A percentile compares a stretch with the other conserved stretches of the same genome.
Evolutionary conservation across 2,329 filamentous ascomycete genomes (phyloP).

Genomic region (Claviceps maximensis): DNA sequence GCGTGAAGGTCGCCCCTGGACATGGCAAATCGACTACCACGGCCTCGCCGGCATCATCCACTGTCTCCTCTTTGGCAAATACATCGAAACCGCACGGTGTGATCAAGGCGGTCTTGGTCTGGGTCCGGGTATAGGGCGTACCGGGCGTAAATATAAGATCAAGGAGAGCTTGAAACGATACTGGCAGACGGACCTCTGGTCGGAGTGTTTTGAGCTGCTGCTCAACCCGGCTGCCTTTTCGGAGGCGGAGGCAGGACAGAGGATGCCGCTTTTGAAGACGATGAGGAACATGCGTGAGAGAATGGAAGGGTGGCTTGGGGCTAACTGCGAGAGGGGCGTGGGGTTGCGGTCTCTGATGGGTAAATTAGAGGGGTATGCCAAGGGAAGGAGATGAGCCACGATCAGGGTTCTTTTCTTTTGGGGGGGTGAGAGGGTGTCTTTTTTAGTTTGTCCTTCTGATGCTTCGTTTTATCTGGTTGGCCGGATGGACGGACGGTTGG

Average conservation of each 20-base stretch:
- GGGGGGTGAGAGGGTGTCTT: too few relatives aligned
- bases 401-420: too few relatives aligned
- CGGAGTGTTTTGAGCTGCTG: slow-evolving; percentile 66
- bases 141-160: slow-evolving; percentile 60
- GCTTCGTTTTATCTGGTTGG: too few relatives aligned
- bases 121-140: too few relatives aligned
- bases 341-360: slow-evolving; percentile 57
- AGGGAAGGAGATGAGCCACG: slow-evolving; percentile 20
- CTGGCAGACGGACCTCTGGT: slow-evolving; percentile 92
- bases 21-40: slow-evolving; percentile 93
- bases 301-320: slow-evolving; percentile 77
- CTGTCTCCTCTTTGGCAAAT: slow-evolving; percentile 81
- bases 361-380: slow-evolving; percentile 43
- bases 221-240: slow-evolving; percentile 62
- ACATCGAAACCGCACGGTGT: slow-evolving; percentile 66
- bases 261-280: slow-evolving; percentile 59
- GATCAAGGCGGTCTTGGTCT: slow-evolving; percentile 41
- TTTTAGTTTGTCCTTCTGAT: too few relatives aligned
- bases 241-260: slow-evolving; percentile 49
- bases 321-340: slow-evolving; percentile 69
- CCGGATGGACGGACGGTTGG: too few relatives aligned
- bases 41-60: slow-evolving; percentile 83
- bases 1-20: slow-evolving; percentile 88
- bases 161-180: slow-evolving; percentile 81
- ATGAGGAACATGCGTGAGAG: slow-evolving; percentile 56